Conservation (phyloP, 805 yeast genomes). For the Wickerhamiella kurtzmanii region DNA sequence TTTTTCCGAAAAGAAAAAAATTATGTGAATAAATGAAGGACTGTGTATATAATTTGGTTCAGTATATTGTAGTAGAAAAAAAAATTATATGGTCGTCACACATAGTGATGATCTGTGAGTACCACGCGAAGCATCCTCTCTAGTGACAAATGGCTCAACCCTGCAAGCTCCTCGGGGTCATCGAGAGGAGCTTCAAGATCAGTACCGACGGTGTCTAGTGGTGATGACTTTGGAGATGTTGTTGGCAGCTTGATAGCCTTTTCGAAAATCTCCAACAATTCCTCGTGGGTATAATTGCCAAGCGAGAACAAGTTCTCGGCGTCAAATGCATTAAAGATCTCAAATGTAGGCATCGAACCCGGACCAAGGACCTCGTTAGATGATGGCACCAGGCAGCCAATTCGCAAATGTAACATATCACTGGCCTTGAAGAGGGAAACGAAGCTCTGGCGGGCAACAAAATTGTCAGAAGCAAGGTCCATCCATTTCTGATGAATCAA, state of each 20-base stretch:
- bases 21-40: no score
- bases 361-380: conserved; percentile 13
- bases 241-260: not conserved
- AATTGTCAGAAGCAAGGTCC: conserved; percentile 24
- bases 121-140: not conserved
- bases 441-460: conserved; percentile 37
- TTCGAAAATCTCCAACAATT: not conserved
- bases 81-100: no score
- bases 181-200: not conserved
- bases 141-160: not conserved
- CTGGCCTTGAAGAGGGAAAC: conserved; percentile 29
- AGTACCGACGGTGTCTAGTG: not conserved
- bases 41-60: no score
- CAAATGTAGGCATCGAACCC: conserved; percentile 12
- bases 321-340: not conserved
- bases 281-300: not conserved
- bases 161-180: not conserved
- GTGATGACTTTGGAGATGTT: not conserved
- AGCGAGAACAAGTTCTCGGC: not conserved
- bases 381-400: conserved; percentile 12
- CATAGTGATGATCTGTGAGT: not conserved
- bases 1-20: no score
- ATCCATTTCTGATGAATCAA: conserved; percentile 21
- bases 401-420: conserved; percentile 9
- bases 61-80: not conserved